Percentiles rank a stretch among this genome's conserved stretches.
These are phyloP conservation scores for Calonectria henricotiae DNA, from an alignment of 2,329 filamentous ascomycete genomes.

Conservation along the genomic window DNA sequence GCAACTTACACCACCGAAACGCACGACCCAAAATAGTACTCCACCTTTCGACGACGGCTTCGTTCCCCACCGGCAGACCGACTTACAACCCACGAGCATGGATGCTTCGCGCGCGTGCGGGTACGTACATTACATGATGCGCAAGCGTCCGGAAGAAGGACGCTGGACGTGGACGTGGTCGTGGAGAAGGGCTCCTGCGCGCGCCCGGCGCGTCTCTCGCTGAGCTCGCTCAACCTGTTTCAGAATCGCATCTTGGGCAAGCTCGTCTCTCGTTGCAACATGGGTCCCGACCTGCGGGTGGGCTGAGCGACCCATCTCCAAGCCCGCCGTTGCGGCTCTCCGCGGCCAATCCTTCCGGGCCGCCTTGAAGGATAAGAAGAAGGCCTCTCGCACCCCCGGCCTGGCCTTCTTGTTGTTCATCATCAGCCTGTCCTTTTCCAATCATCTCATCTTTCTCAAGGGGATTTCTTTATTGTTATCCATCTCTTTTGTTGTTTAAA, in stretches of 20 bases:
- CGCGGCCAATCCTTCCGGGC: conserved; percentile 49
- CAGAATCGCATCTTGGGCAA: conserved; percentile 43
- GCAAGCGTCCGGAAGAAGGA: conserved; percentile 35
- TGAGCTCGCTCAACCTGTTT: conserved; percentile 40
- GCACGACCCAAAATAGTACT: conserved; percentile 38
- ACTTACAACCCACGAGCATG: conserved; percentile 21
- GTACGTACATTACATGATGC: conserved; percentile 28
- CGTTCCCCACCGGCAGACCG: conserved; percentile 23
- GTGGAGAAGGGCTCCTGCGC: conserved; percentile 25
- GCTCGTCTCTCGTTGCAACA: conserved; percentile 28
- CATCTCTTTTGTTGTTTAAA: conserved; percentile 29
- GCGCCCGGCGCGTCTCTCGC: conserved; percentile 27
- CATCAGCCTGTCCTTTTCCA: conserved; percentile 51
- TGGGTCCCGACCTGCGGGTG: conserved; percentile 39
- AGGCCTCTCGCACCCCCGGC: conserved; percentile 51
- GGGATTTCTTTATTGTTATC: conserved; percentile 30
- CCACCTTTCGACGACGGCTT: conserved; percentile 19
- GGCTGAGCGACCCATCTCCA: conserved; percentile 35
- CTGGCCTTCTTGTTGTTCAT: conserved; percentile 43
- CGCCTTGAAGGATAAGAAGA: conserved; percentile 50
- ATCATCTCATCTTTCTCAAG: conserved; percentile 42
- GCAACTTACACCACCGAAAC: conserved; percentile 16
- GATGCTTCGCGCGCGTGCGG: conserved; percentile 34
- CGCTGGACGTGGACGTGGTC: conserved; percentile 41
- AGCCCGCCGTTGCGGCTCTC: conserved; percentile 36